Conservation (phyloP, 2,329 filamentous ascomycete species). For the Fusarium chlamydosporum region DNA sequence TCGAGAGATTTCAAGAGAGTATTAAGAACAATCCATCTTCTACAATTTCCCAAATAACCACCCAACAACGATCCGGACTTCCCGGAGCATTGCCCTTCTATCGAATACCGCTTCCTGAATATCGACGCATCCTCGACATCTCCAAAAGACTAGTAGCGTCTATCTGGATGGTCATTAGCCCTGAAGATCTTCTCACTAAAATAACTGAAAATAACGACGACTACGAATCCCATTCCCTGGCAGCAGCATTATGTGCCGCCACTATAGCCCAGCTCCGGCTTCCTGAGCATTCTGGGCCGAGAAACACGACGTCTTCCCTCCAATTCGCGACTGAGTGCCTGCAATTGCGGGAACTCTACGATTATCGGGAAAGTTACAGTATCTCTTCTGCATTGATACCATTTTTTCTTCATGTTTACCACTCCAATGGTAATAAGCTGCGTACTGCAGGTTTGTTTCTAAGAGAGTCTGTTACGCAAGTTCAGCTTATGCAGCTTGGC, state of each 20-base stretch:
- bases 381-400: slow-evolving; percentile 45
- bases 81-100: slow-evolving; percentile 17
- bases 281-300: slow-evolving; percentile 36
- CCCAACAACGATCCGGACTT: neutral
- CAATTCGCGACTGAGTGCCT: slow-evolving; percentile 41
- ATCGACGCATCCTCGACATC: slow-evolving; percentile 42
- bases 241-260: slow-evolving; percentile 48
- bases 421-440: slow-evolving; percentile 50
- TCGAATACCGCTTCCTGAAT: slow-evolving; percentile 38
- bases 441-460: slow-evolving; percentile 46
- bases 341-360: slow-evolving; percentile 42
- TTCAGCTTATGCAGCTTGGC: slow-evolving; percentile 45
- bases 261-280: slow-evolving; percentile 50
- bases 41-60: too few relatives aligned
- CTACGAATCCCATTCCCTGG: slow-evolving; percentile 45
- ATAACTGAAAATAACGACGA: slow-evolving; percentile 34
- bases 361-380: slow-evolving; percentile 45
- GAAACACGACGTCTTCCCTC: slow-evolving; percentile 33
- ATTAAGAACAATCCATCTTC: slow-evolving; percentile 21
- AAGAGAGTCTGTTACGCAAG: slow-evolving; percentile 47
- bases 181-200: slow-evolving; percentile 37
- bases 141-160: slow-evolving; percentile 42
- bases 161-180: slow-evolving; percentile 47
- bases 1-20: slow-evolving; percentile 36
- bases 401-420: slow-evolving; percentile 52